These are phyloP conservation scores for Monosporascus sp. DNA, from an alignment of 2,329 filamentous ascomycete genomes.

Conservation along the genomic window DNA sequence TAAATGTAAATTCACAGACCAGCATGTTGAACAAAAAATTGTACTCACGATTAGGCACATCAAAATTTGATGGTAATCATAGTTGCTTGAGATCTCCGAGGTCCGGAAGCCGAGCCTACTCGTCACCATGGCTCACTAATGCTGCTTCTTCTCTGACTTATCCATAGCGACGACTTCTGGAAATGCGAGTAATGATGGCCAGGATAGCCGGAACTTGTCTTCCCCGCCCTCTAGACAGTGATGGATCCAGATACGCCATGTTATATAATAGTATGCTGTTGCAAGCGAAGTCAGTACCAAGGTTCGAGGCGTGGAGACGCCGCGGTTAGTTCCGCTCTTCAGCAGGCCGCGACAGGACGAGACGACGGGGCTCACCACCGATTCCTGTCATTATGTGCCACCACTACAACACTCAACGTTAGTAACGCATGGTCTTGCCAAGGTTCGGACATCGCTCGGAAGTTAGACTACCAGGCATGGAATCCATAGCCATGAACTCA, in stretches of 20 bases:
- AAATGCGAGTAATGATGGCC: constrained; percentile 57
- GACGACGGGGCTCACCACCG: constrained; percentile 36
- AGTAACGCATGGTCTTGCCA: background rate
- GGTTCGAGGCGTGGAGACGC: background rate
- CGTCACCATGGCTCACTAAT: constrained; percentile 3
- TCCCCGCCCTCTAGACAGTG: constrained; percentile 69
- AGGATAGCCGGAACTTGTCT: constrained; percentile 65
- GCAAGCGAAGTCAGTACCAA: background rate
- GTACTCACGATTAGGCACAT: no score
- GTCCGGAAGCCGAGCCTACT: background rate
- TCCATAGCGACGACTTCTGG: constrained; percentile 39
- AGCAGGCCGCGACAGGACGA: background rate
- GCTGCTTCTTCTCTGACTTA: constrained; percentile 22
- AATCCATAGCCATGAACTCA: background rate
- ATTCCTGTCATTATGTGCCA: constrained; percentile 78
- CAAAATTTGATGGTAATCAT: background rate
- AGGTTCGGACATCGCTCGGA: no score
- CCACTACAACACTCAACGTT: constrained; percentile 26
- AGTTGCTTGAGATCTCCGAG: background rate
- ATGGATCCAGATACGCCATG: constrained; percentile 78
- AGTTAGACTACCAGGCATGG: no score
- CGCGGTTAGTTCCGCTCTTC: background rate
- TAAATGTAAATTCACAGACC: no score
- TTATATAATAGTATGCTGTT: constrained; percentile 72
- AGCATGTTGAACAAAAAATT: no score